A percentile compares a stretch with the other conserved stretches of the same genome.
phyloP scores from a whole-genome alignment of 495 filamentous ascomycete species.

The Podospora conica region DNA sequence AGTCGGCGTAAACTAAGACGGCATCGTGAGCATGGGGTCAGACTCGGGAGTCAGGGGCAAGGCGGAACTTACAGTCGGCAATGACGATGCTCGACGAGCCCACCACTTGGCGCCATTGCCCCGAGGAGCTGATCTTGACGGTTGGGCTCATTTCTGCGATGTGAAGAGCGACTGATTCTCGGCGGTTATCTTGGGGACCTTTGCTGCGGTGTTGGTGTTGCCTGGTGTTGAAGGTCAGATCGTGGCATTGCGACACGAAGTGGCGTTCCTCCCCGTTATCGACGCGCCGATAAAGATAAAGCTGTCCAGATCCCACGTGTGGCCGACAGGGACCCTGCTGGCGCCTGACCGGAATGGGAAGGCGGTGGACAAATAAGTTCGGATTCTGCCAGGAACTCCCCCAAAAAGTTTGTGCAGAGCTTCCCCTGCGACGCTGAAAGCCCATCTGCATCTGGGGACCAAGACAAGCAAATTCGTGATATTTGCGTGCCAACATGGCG shows the following conservation, averaged over 20 bases:
- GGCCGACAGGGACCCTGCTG: slow-evolving; percentile 3
- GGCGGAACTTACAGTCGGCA: slow-evolving; percentile 39
- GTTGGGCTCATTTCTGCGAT: slow-evolving; percentile 23
- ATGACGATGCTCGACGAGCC: slow-evolving; percentile 38
- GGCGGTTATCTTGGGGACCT: not conserved
- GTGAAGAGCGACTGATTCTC: not conserved
- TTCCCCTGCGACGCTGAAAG: not conserved
- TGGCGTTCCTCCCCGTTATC: not conserved
- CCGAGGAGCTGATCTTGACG: slow-evolving; percentile 34
- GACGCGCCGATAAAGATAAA: slow-evolving; percentile 7
- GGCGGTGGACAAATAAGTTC: slow-evolving; percentile 5
- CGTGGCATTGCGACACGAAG: not conserved
- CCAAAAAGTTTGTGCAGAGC: slow-evolving; percentile 5
- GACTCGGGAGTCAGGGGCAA: not conserved
- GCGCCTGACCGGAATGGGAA: not conserved
- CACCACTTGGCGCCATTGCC: slow-evolving; percentile 40
- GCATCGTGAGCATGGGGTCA: slow-evolving; percentile 10
- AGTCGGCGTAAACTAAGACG: slow-evolving; percentile 54
- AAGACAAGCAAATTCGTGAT: not conserved
- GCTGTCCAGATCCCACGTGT: slow-evolving; percentile 6
- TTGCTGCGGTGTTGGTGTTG: not conserved
- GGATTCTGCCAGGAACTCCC: slow-evolving; percentile 7
- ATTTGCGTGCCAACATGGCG: not conserved
- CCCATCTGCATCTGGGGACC: not conserved
- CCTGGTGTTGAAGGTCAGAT: not conserved